A percentile compares a stretch with the other conserved stretches of the same genome.
phyloP scores from a whole-genome alignment of 1,139 yeast genomes.

The Zygosaccharomyces sapae region DNA sequence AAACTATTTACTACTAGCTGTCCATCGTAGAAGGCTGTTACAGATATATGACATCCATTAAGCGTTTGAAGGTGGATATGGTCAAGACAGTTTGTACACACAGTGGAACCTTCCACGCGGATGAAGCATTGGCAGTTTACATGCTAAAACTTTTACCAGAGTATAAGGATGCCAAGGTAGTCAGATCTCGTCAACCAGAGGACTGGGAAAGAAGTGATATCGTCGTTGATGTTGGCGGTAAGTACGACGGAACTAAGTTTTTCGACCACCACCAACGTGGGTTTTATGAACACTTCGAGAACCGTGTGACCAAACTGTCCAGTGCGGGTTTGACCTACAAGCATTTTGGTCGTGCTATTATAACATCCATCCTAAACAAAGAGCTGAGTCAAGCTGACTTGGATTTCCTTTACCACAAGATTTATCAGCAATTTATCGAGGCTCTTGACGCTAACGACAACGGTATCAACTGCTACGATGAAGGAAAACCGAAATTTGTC shows the following conservation, averaged over 20 bases:
- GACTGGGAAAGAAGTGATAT: slow-evolving; percentile 87
- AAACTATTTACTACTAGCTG: not conserved
- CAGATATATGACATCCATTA: slow-evolving; percentile 16
- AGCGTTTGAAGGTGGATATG: slow-evolving; percentile 29
- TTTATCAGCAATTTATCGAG: slow-evolving; percentile 83
- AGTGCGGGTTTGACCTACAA: slow-evolving; percentile 93
- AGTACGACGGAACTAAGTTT: slow-evolving; percentile 79
- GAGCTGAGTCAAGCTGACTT: slow-evolving; percentile 42
- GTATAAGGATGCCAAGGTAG: slow-evolving; percentile 59
- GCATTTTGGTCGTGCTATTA: slow-evolving; percentile 84
- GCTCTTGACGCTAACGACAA: slow-evolving; percentile 95
- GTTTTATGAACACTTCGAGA: slow-evolving; percentile 61
- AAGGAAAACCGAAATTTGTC: slow-evolving; percentile 44
- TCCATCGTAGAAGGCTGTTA: not conserved
- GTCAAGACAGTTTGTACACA: slow-evolving; percentile 72
- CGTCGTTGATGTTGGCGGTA: slow-evolving; percentile 93
- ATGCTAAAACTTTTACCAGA: slow-evolving; percentile 73
- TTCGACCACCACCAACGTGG: slow-evolving; percentile 96
- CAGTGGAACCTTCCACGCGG: slow-evolving; percentile 95
- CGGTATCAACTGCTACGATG: slow-evolving; percentile 73
- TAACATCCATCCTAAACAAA: slow-evolving; percentile 43
- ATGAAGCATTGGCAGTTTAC: slow-evolving; percentile 92
- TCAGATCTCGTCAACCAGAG: slow-evolving; percentile 77
- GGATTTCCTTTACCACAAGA: slow-evolving; percentile 62
- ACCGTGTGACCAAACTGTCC: slow-evolving; percentile 67